phyloP scores from a whole-genome alignment of 2,329 filamentous ascomycete genomes.

The Microsporum audouinii region DNA sequence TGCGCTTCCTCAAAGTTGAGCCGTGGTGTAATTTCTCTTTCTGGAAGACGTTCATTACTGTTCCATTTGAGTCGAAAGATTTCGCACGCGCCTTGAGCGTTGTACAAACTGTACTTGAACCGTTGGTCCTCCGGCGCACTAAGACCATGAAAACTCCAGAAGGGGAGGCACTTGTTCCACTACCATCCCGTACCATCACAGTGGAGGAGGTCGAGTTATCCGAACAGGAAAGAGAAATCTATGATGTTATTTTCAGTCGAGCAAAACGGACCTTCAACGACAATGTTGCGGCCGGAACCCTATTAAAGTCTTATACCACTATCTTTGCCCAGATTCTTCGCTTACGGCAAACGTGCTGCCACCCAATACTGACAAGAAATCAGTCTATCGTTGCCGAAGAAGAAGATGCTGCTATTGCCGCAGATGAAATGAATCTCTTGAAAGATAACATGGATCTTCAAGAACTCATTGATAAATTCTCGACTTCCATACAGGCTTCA shows the following conservation, averaged over 20 bases:
- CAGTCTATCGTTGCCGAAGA: conserved; percentile 77
- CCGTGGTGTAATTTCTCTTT: conserved; percentile 99
- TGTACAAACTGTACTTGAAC: conserved; percentile 91
- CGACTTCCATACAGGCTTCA: conserved; percentile 51
- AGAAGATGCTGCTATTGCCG: conserved; percentile 64
- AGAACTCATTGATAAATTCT: conserved; percentile 73
- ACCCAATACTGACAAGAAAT: conserved; percentile 80
- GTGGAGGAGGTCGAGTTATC: conserved; percentile 82
- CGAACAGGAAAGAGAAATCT: conserved; percentile 74
- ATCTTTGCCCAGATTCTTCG: conserved; percentile 95
- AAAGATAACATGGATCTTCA: conserved; percentile 94
- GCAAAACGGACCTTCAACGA: conserved; percentile 75
- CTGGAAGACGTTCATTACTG: conserved; percentile 97
- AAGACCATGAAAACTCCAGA: conserved; percentile 97
- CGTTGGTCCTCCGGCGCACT: conserved; percentile 84
- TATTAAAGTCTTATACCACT: conserved; percentile 91
- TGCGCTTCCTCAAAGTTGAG: conserved; percentile 85
- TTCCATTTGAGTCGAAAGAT: conserved; percentile 91
- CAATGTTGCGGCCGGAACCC: conserved; percentile 80
- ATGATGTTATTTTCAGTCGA: conserved; percentile 74
- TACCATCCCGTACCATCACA: conserved; percentile 71
- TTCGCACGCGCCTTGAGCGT: conserved; percentile 90
- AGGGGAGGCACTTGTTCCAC: conserved; percentile 65
- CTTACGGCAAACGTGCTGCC: conserved; percentile 85
- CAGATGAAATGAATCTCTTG: conserved; percentile 67